These are phyloP conservation scores for Daucus carota DNA, from an alignment of 129 eudicot species.

Conservation along the genomic window DH1_v3.0 NC_030384.2:27311501-27312000, in stretches of 20 bases:
- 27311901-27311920: neutral
- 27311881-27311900: neutral
- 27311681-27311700: neutral
- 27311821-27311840: neutral
- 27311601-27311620: neutral
- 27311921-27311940: neutral
- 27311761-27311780: neutral
- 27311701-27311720: neutral
- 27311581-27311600: neutral
- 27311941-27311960: neutral
- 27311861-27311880: neutral
- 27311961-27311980: neutral
- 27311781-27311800: neutral
- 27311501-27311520: conserved; percentile 69
- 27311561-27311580: neutral
- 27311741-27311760: neutral
- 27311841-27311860: neutral
- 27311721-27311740: neutral
- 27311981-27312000: neutral
- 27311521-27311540: neutral
- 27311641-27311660: neutral
- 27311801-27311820: neutral
- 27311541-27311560: neutral
- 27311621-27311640: neutral
- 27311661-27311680: neutral